Evolutionary conservation across 441 rosid species (phyloP).

Genomic region (Croton laevigatus): DNA sequence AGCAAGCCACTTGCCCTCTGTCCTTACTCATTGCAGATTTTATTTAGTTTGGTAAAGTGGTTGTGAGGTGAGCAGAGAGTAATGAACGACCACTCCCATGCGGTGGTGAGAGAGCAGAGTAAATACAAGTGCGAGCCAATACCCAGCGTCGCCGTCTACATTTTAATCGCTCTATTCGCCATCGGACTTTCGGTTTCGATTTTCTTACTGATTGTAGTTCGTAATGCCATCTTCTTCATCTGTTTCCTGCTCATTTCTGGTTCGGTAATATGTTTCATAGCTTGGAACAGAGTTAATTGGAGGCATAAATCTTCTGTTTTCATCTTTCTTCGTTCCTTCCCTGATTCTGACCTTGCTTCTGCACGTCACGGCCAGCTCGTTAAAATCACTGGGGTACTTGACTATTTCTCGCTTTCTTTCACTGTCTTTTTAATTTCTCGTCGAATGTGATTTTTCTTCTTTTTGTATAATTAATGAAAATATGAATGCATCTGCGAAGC

Average conservation of each 20-base stretch:
- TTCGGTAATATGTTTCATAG: slow-evolving; percentile 31
- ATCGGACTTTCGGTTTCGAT: slow-evolving; percentile 37
- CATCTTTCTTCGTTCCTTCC: slow-evolving; percentile 37
- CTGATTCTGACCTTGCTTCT: slow-evolving; percentile 48
- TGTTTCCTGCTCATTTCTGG: slow-evolving; percentile 33
- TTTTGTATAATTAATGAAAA: not conserved
- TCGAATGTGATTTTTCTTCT: slow-evolving; percentile 1
- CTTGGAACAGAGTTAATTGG: slow-evolving; percentile 43
- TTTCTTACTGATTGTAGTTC: slow-evolving; percentile 45
- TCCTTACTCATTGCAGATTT: not conserved
- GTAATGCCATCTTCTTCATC: slow-evolving; percentile 36
- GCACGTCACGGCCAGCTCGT: slow-evolving; percentile 51
- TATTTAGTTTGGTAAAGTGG: not conserved
- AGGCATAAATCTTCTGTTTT: slow-evolving; percentile 30
- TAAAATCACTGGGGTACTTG: slow-evolving; percentile 49
- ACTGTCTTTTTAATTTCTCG: not conserved
- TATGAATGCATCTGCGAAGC: not conserved
- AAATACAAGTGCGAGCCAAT: slow-evolving; percentile 29
- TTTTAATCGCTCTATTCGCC: slow-evolving; percentile 30
- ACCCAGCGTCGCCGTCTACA: slow-evolving; percentile 34
- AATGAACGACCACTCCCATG: slow-evolving; percentile 53
- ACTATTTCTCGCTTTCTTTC: not conserved
- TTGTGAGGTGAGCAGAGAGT: slow-evolving; percentile 15
- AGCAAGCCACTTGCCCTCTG: too few relatives aligned
- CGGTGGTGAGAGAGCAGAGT: slow-evolving; percentile 33